These are phyloP conservation scores for Euphorbia schlechtendalii DNA, from an alignment of 441 rosid genomes.

Conservation along the genomic window DNA sequence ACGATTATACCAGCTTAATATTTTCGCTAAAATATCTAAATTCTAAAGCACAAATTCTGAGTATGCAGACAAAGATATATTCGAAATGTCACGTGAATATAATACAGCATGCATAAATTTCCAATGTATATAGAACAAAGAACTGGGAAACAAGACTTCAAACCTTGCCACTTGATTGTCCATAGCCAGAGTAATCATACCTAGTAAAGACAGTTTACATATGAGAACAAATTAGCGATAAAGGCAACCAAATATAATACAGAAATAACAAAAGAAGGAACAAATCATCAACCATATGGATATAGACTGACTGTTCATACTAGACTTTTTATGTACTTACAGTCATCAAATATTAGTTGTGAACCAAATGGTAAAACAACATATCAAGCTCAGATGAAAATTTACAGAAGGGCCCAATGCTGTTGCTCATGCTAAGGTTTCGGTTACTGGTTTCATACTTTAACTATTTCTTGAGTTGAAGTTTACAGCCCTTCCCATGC, in stretches of 20 bases:
- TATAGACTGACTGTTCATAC: background rate
- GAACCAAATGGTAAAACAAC: background rate
- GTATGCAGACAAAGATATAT: background rate
- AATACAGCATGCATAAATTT: background rate
- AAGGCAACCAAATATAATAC: background rate
- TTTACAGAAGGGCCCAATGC: background rate
- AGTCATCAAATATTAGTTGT: too few species aligned
- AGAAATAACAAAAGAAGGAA: background rate
- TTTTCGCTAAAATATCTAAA: background rate
- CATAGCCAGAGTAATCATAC: slow-evolving; percentile 92
- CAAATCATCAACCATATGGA: background rate
- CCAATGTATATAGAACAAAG: slow-evolving; percentile 14
- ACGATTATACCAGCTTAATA: background rate
- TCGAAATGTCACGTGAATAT: background rate
- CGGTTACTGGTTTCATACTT: background rate
- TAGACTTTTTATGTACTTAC: background rate
- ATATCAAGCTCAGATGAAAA: background rate
- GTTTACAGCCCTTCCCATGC: background rate
- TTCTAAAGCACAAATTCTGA: background rate
- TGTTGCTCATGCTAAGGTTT: background rate
- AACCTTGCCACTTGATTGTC: slow-evolving; percentile 90
- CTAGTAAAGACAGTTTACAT: slow-evolving; percentile 28
- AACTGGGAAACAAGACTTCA: slow-evolving; percentile 18
- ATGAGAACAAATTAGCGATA: slow-evolving; percentile 12
- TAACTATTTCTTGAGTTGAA: background rate